Percentiles rank a stretch among this genome's conserved stretches.
Evolutionary conservation across 805 yeast genomes (phyloP).

Genomic region (Clavispora vitiphila): DNA sequence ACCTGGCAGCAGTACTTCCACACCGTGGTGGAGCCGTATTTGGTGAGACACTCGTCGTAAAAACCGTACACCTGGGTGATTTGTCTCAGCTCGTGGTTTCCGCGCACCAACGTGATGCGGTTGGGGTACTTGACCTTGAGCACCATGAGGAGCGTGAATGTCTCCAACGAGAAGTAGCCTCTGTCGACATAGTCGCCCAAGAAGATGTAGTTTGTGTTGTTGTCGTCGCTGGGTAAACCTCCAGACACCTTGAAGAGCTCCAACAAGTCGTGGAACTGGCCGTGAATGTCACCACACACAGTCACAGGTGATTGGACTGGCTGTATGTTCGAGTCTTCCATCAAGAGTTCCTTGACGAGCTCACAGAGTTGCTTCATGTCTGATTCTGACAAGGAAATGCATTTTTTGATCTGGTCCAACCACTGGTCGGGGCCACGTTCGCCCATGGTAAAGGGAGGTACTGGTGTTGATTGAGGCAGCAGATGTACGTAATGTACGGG

Average conservation of each 20-base stretch:
- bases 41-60: slow-evolving; percentile 90
- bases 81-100: slow-evolving; percentile 96
- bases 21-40: slow-evolving; percentile 90
- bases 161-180: slow-evolving; percentile 93
- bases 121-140: slow-evolving; percentile 84
- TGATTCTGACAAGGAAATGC: slow-evolving; percentile 80
- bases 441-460: slow-evolving; percentile 34
- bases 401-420: slow-evolving; percentile 89
- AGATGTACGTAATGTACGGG: no score
- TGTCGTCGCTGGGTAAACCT: slow-evolving; percentile 78
- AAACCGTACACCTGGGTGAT: slow-evolving; percentile 99
- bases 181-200: slow-evolving; percentile 96
- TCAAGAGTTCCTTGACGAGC: slow-evolving; percentile 84
- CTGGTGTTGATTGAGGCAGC: no score
- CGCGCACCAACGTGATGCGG: slow-evolving; percentile 85
- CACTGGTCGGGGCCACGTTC: slow-evolving; percentile 92
- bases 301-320: slow-evolving; percentile 93
- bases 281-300: slow-evolving; percentile 97
- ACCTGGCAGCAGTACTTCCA: slow-evolving; percentile 98
- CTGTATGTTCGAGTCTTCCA: slow-evolving; percentile 95
- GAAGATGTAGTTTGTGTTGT: slow-evolving; percentile 65
- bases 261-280: slow-evolving; percentile 91
- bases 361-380: slow-evolving; percentile 98
- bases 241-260: slow-evolving; percentile 90
- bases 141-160: slow-evolving; percentile 90